A percentile compares a stretch with the other conserved stretches of the same genome.
phyloP scores from a whole-genome alignment of 805 yeast genomes.

The Wickerhamomyces queroliae region DNA sequence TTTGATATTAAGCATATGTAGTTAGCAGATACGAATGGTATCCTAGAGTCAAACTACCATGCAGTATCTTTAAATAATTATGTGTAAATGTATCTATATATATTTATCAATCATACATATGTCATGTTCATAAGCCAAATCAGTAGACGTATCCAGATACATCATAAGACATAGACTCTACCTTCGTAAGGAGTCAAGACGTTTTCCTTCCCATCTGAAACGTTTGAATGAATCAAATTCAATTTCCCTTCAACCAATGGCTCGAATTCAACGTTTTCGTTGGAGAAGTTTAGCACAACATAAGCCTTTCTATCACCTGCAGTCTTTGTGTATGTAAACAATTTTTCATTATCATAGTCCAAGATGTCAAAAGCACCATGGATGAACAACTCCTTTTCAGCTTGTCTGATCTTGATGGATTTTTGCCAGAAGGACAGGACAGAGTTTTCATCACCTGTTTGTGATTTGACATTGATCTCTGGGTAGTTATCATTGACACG shows the following conservation, averaged over 20 bases:
- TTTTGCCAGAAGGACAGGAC: conserved; percentile 40
- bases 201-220: conserved; percentile 17
- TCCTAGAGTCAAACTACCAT: no score
- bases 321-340: conserved; percentile 37
- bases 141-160: no score
- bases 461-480: conserved; percentile 42
- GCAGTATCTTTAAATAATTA: no score
- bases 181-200: conserved; percentile 39
- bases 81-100: no score
- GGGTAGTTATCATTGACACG: conserved; percentile 42
- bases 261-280: conserved; percentile 26
- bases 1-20: no score
- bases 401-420: conserved; percentile 37
- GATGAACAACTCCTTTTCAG: conserved; percentile 35
- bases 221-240: conserved; percentile 29
- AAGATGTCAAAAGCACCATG: conserved; percentile 40
- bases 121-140: no score
- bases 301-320: conserved; percentile 26
- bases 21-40: no score
- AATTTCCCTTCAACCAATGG: conserved; percentile 23
- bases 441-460: conserved; percentile 39
- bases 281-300: conserved; percentile 38
- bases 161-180: no score
- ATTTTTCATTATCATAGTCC: conserved; percentile 35
- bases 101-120: no score